phyloP scores from a whole-genome alignment of 768 basidiomycete genomes.

The Suillus subaureus region DNA sequence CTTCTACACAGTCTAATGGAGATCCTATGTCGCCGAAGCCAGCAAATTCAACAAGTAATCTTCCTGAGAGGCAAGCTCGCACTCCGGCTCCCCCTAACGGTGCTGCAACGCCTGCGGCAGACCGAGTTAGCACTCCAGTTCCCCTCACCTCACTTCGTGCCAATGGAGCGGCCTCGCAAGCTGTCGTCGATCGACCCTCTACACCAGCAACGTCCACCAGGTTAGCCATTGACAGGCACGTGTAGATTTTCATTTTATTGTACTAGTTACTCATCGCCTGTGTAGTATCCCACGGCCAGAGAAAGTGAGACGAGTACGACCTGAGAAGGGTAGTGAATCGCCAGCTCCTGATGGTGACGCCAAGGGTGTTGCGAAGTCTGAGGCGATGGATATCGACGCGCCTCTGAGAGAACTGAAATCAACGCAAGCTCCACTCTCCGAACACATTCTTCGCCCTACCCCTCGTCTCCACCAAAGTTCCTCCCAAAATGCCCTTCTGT shows the following conservation, averaged over 20 bases:
- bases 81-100: constrained; percentile 42
- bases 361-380: constrained; percentile 23
- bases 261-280: constrained; percentile 14
- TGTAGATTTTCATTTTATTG: neutral
- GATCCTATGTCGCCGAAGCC: constrained; percentile 31
- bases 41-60: constrained; percentile 30
- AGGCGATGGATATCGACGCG: constrained; percentile 40
- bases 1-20: constrained; percentile 27
- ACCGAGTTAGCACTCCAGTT: constrained; percentile 40
- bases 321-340: constrained; percentile 39
- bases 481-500: constrained; percentile 17
- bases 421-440: neutral
- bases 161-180: constrained; percentile 27
- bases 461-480: constrained; percentile 22
- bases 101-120: constrained; percentile 29
- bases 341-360: constrained; percentile 36
- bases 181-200: constrained; percentile 32
- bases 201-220: constrained; percentile 46
- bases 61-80: constrained; percentile 31
- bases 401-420: constrained; percentile 28
- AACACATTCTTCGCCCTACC: constrained; percentile 12
- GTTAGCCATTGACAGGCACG: constrained; percentile 68
- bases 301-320: constrained; percentile 64
- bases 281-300: constrained; percentile 76
- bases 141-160: constrained; percentile 60